Evolutionary conservation across 441 rosid species (phyloP), one percentile per base, ranked within the genome.

Genomic region (Geranium incanum): DNA sequence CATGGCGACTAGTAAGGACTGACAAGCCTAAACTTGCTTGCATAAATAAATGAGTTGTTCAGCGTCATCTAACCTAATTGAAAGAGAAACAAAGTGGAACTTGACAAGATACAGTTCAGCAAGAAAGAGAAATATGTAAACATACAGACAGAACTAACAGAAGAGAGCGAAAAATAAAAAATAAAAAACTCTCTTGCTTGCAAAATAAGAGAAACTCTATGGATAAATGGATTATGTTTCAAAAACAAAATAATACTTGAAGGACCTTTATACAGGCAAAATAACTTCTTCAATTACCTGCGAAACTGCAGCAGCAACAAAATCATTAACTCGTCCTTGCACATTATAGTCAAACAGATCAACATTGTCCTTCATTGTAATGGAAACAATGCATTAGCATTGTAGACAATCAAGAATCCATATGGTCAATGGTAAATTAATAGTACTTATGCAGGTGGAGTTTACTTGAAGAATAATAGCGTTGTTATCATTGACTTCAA

Each of bases 311-410:
- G 98, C 98, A 71, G 90, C 81, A 36, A 93, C 96, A 77, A 93
- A 93, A 75, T 82, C 93, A 79, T 89, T 81, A 62, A 93, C 98
- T 79, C 97, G 90, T 0, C 89, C 95, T 81, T 81, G 87, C 71
- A 92, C 99, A 84, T 95, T 95, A 90, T 93, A 95, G 87, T 95
- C 99, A 81, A 91, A 95, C 72, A 93, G 79, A 81, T 82, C 68
- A 36, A 84, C 81, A 70, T 93, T 81, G 82, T 93, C 99, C 98
- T 93, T 80, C 86, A 80, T 57, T 16, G 19, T 15, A 18, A 18
- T 16, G 59, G 1, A 76, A 80, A 36, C 70, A 77, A 57, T 73
- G 65, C 68, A 41, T 33, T 39, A 71, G 76, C 64, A 77, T 52
- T 18, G 38, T 64, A 41, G 71, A 62, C 69, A 69, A 68, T 11